Evolutionary conservation across 208 protist genomes (phyloP), one percentile per base, ranked within the genome.

Genomic region (Strigomonas culicis): DNA sequence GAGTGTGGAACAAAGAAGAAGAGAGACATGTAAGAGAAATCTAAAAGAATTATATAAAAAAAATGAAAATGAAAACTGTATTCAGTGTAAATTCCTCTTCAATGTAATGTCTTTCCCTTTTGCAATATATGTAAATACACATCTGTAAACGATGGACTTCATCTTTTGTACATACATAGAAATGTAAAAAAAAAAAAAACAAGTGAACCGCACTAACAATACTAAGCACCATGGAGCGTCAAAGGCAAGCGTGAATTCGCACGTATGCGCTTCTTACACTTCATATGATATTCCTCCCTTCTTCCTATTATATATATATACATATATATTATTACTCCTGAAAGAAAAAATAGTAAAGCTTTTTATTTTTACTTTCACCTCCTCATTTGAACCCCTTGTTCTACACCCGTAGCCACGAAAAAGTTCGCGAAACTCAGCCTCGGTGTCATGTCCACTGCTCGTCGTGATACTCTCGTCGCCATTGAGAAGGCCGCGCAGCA

Each of bases 401-500:
- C 1, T 24, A 27, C 62, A 28, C 59, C 31, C 32, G 21, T 51
- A 28, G 50, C 22, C 15, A 43, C 27, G 57, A 61, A 49, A 17
- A 53, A 30, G 6, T 64, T 75, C 50, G 55, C 43, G 51, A 60
- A 60, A 25, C 34, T 11, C 4, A 15, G 7, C 2, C 15, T 32
- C 30, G 24, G 32, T 24, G 8, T 41, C 11, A 94, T 94, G 88
- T 94, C 88, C 7, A 92, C 89, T 2, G 77, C 73, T 28, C 82
- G 89, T 44, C 85, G 89, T 49, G 89, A 95, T 55, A 80, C 62
- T 11, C 75, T 95, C 15, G 41, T 90, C 27, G 72, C 74, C 27
- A 91, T 93, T 25, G 89, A 95, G 82, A 65, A 63, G 43, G 79
- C 64, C 31, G 77, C 75, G 22, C 89, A 95, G 71, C 64, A 60